Evolutionary conservation across 2,329 filamentous ascomycete species (phyloP).

Genomic region (Cladosporium sp.): DNA sequence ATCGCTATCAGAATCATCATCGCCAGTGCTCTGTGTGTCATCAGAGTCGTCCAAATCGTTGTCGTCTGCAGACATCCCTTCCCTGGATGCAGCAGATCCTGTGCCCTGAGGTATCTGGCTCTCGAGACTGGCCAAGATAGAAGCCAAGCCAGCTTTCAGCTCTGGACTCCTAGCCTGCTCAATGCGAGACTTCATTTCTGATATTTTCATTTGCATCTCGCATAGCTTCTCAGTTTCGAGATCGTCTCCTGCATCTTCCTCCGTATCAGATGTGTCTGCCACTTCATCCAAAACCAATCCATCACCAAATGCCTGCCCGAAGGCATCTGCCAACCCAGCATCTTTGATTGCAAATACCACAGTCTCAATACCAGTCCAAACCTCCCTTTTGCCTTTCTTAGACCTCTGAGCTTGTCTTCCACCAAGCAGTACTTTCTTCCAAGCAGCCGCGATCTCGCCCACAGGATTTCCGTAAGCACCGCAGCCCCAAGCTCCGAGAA

Average conservation of each 20-base stretch:
- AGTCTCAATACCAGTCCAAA: conserved; percentile 37
- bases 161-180: conserved; percentile 2
- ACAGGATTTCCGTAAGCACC: conserved; percentile 60
- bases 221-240: background rate
- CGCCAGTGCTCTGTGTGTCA: background rate
- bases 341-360: conserved; percentile 57
- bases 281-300: background rate
- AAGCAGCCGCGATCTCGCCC: conserved; percentile 51
- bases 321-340: conserved; percentile 47
- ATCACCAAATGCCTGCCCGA: conserved; percentile 37
- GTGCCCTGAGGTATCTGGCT: background rate
- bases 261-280: background rate
- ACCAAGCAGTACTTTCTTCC: conserved; percentile 38
- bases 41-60: background rate
- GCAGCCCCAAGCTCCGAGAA: conserved; percentile 61
- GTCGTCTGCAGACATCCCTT: background rate
- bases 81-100: background rate
- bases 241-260: background rate
- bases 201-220: conserved; percentile 4
- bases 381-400: conserved; percentile 35
- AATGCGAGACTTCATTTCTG: background rate
- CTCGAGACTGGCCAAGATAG: background rate
- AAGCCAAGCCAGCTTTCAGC: conserved; percentile 1
- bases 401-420: conserved; percentile 25
- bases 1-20: background rate